These are phyloP conservation scores for Myxozyma neotropica DNA, from an alignment of 805 yeast species.

Conservation along the genomic window DNA sequence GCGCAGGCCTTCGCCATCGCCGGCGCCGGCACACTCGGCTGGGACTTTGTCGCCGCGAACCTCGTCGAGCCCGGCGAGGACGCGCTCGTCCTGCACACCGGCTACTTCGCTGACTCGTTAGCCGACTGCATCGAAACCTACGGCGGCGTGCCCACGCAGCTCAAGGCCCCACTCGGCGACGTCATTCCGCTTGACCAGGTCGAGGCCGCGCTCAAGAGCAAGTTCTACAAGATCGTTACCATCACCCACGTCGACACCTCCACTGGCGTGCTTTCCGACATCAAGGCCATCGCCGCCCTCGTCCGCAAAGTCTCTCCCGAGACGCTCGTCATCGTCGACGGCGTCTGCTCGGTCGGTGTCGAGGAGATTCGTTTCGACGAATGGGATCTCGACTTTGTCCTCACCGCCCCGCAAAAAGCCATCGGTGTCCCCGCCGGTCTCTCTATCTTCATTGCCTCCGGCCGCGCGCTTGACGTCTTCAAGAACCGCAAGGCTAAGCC, in stretches of 20 bases:
- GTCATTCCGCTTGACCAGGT: constrained; percentile 60
- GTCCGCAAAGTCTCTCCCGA: constrained; percentile 72
- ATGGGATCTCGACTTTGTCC: constrained; percentile 87
- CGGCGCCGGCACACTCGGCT: constrained; percentile 94
- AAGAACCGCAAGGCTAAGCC: constrained; percentile 51
- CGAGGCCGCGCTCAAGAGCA: constrained; percentile 55
- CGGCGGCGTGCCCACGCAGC: constrained; percentile 72
- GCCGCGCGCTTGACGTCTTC: constrained; percentile 71
- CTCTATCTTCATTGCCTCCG: constrained; percentile 72
- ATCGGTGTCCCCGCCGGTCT: constrained; percentile 94
- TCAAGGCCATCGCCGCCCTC: constrained; percentile 61
- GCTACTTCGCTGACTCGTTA: constrained; percentile 53
- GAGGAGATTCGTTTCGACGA: constrained; percentile 81
- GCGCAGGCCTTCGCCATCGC: constrained; percentile 81
- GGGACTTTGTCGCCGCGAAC: constrained; percentile 88
- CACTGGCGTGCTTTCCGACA: constrained; percentile 84
- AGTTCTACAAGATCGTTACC: constrained; percentile 68
- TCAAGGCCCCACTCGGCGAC: constrained; percentile 75
- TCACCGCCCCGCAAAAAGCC: constrained; percentile 95
- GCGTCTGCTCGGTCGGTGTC: constrained; percentile 91
- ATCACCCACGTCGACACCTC: constrained; percentile 97
- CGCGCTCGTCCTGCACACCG: constrained; percentile 83
- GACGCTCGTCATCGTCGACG: constrained; percentile 83
- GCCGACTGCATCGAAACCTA: constrained; percentile 73
- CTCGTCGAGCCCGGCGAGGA: constrained; percentile 64